Percentiles rank a stretch among this genome's conserved stretches.
These are phyloP conservation scores for Gossypium australe DNA, from an alignment of 345 rosid species.

Conservation along the genomic window DNA sequence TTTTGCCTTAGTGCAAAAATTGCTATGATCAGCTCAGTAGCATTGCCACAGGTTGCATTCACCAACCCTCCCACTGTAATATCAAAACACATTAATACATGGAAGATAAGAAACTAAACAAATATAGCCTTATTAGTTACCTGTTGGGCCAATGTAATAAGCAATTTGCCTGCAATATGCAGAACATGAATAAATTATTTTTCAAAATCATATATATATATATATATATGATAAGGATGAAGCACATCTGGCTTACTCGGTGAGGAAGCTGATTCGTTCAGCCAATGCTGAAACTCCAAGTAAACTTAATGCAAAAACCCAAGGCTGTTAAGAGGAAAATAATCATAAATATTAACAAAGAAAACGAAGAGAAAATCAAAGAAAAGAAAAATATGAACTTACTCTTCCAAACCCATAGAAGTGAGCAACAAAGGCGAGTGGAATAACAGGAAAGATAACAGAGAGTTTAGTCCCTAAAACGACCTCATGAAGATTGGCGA, in stretches of 20 bases:
- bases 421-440: conserved; percentile 61
- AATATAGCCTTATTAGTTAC: conserved; percentile 23
- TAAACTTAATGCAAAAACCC: conserved; percentile 83
- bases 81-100: neutral
- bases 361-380: neutral
- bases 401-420: conserved; percentile 54
- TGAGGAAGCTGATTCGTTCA: conserved; percentile 87
- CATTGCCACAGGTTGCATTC: conserved; percentile 96
- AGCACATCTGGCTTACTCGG: conserved; percentile 54
- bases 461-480: conserved; percentile 78
- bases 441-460: conserved; percentile 71
- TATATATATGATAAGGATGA: neutral
- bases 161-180: conserved; percentile 68
- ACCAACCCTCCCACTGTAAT: conserved; percentile 77
- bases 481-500: conserved; percentile 79
- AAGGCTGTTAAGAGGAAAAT: conserved; percentile 44
- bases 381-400: conserved; percentile 6
- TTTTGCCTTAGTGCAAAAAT: conserved; percentile 51
- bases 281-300: conserved; percentile 82
- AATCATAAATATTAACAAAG: neutral
- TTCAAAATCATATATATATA: neutral
- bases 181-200: neutral
- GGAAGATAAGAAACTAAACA: neutral
- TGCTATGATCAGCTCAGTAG: conserved; percentile 85
- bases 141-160: conserved; percentile 82